These are phyloP conservation scores for Berkeleyomyces basicola DNA, from an alignment of 2,329 filamentous ascomycete species.

Conservation along the genomic window DNA sequence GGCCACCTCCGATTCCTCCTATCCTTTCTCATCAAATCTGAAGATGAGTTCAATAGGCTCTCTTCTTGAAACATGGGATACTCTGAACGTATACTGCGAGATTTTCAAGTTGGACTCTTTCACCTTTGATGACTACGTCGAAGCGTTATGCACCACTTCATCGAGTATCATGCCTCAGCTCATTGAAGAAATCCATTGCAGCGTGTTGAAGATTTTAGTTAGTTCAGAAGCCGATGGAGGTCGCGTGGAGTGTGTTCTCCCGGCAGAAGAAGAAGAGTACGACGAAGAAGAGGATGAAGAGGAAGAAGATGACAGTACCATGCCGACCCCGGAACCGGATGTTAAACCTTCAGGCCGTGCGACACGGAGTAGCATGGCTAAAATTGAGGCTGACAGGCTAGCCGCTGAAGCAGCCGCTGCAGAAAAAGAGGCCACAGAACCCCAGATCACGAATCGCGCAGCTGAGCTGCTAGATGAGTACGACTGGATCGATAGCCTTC, in stretches of 20 bases:
- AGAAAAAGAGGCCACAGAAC: constrained; percentile 31
- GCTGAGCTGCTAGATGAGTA: constrained; percentile 58
- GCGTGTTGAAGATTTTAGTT: constrained; percentile 74
- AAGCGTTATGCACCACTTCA: constrained; percentile 66
- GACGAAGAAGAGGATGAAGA: constrained; percentile 48
- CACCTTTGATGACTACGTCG: constrained; percentile 89
- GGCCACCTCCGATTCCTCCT: constrained; percentile 13
- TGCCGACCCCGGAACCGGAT: constrained; percentile 54
- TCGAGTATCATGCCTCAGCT: constrained; percentile 64
- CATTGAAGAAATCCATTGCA: constrained; percentile 80
- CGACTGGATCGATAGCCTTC: constrained; percentile 73
- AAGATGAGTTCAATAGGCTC: constrained; percentile 73
- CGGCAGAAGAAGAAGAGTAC: constrained; percentile 55
- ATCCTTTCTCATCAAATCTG: constrained; percentile 26
- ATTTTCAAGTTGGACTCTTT: constrained; percentile 91
- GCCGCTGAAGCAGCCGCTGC: constrained; percentile 42
- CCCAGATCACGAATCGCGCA: constrained; percentile 45
- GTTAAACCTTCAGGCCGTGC: constrained; percentile 50
- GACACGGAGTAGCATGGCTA: constrained; percentile 73
- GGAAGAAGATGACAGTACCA: constrained; percentile 35
- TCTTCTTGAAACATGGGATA: constrained; percentile 87
- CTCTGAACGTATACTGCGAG: constrained; percentile 93
- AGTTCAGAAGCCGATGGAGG: constrained; percentile 59
- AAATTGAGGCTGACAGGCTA: constrained; percentile 56
- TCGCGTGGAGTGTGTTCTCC: constrained; percentile 61